A percentile compares a stretch with the other conserved stretches of the same genome.
Conservation (phyloP, 2,329 filamentous ascomycete species). For the Colletotrichum trifolii region DNA sequence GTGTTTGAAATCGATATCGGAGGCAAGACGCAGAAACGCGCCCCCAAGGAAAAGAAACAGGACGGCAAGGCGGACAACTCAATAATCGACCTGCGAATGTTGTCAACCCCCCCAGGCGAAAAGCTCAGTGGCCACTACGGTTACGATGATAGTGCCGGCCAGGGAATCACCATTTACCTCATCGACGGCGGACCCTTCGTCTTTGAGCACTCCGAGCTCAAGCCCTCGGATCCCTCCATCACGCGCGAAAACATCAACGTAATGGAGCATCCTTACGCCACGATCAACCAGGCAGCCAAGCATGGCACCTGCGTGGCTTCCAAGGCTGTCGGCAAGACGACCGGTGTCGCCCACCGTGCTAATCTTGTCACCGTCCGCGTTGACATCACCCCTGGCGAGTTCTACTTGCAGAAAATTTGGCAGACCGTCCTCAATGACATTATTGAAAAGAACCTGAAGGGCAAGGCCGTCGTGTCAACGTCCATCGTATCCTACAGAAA, state of each 20-base stretch:
- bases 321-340: slow-evolving; percentile 2
- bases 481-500: neutral
- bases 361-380: slow-evolving; percentile 2
- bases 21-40: too few species aligned
- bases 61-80: neutral
- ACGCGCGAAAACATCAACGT: neutral
- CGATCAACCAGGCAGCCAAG: neutral
- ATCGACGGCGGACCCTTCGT: neutral
- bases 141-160: neutral
- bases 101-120: neutral
- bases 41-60: neutral
- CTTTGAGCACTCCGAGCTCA: neutral
- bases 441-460: neutral
- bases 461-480: slow-evolving; percentile 1
- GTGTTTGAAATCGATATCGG: too few species aligned
- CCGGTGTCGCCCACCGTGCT: neutral
- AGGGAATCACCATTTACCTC: neutral
- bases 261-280: neutral
- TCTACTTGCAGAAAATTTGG: neutral
- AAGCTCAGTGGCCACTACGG: neutral
- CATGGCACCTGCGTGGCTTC: neutral
- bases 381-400: neutral
- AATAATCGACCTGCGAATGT: neutral
- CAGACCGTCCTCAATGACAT: neutral
- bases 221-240: neutral